Evolutionary conservation across 2,329 filamentous ascomycete genomes (phyloP).

Genomic region (Neofusicoccum laricinum): DNA sequence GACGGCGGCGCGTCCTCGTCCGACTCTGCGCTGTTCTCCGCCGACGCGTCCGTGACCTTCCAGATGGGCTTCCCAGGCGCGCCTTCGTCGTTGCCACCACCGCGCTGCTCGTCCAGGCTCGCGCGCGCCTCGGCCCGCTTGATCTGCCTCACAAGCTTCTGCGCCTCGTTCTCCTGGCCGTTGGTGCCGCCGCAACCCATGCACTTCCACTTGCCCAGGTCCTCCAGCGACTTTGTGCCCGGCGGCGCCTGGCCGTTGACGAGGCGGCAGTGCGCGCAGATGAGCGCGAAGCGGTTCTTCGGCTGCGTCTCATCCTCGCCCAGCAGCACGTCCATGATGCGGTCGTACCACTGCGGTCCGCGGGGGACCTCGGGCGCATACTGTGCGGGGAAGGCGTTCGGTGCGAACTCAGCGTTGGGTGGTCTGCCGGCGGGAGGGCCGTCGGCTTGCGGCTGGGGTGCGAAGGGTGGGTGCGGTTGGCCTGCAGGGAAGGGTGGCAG

Average conservation of each 20-base stretch:
- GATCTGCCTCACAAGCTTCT: slow-evolving; percentile 57
- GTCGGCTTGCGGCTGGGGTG: not conserved
- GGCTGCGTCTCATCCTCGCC: slow-evolving; percentile 92
- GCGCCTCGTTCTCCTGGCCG: slow-evolving; percentile 74
- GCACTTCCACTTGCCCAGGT: slow-evolving; percentile 85
- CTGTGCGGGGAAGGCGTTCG: slow-evolving; percentile 64
- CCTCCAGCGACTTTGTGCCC: slow-evolving; percentile 71
- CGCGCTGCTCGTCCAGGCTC: not conserved
- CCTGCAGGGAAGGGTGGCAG: slow-evolving; percentile 18
- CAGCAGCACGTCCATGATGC: slow-evolving; percentile 84
- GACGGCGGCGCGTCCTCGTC: slow-evolving; percentile 31
- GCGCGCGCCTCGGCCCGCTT: not conserved
- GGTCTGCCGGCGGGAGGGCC: not conserved
- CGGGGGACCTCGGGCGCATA: slow-evolving; percentile 27
- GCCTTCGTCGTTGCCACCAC: not conserved
- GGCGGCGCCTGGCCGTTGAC: slow-evolving; percentile 96
- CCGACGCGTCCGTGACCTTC: slow-evolving; percentile 8
- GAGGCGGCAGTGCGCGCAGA: slow-evolving; percentile 77
- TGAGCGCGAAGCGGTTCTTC: slow-evolving; percentile 84
- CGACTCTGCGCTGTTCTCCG: slow-evolving; percentile 16
- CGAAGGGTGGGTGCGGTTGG: slow-evolving; percentile 19
- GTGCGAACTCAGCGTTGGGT: slow-evolving; percentile 64
- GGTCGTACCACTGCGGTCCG: slow-evolving; percentile 84
- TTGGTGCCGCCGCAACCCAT: slow-evolving; percentile 80
- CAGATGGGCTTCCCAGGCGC: not conserved